A percentile compares a stretch with the other conserved stretches of the same genome.
Evolutionary conservation across 1,284 basidiomycete genomes (phyloP).

Genomic region (Moniliella sp.): DNA sequence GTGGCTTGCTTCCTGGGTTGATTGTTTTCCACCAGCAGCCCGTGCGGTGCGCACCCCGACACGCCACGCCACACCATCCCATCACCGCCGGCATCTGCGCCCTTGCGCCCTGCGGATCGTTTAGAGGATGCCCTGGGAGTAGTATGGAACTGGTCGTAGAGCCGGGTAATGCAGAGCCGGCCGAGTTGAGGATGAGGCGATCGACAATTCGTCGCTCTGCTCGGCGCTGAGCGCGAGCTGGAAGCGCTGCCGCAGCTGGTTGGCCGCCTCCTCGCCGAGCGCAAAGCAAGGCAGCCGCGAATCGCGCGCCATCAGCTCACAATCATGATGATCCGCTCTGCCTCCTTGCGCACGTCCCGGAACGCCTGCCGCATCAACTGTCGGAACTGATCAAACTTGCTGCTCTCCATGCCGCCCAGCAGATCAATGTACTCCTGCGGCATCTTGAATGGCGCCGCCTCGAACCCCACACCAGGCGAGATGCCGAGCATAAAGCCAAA

Average conservation of each 20-base stretch:
- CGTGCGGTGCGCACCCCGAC: no score
- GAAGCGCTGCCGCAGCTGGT: constrained; percentile 69
- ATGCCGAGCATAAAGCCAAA: constrained; percentile 82
- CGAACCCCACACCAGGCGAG: constrained; percentile 84
- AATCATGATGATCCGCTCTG: constrained; percentile 80
- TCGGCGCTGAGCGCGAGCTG: constrained; percentile 69
- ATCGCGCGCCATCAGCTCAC: constrained; percentile 98
- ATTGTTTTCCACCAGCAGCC: no score
- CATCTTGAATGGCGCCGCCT: constrained; percentile 94
- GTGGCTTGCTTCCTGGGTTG: no score
- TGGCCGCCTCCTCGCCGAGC: constrained; percentile 68
- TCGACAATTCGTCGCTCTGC: constrained; percentile 58
- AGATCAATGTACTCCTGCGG: constrained; percentile 86
- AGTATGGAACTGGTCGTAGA: constrained; percentile 33
- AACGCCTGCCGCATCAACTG: constrained; percentile 76
- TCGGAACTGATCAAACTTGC: constrained; percentile 64
- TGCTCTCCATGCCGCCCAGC: constrained; percentile 60
- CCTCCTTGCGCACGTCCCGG: constrained; percentile 78
- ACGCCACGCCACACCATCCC: no score
- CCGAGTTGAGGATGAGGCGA: constrained; percentile 17
- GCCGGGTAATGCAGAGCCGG: constrained; percentile 28
- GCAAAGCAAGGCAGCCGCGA: constrained; percentile 83
- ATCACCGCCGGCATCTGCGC: no score
- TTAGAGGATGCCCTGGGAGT: no score
- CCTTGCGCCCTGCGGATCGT: no score